Evolutionary conservation across 768 basidiomycete species (phyloP), one percentile per base, ranked within the genome.

Genomic region (Pisolithus tinctorius): DNA sequence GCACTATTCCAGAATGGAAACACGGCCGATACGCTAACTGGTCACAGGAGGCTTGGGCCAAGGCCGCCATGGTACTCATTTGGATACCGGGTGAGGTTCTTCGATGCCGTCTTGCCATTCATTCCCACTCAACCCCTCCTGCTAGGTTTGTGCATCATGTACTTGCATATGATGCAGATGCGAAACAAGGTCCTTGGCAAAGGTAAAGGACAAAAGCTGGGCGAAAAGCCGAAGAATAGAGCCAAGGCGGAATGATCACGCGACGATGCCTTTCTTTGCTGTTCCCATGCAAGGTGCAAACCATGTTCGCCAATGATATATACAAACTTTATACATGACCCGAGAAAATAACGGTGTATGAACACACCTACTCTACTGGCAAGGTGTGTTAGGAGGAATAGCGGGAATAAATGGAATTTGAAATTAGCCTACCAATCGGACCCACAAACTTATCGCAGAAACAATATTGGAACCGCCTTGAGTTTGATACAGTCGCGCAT

Each of bases 401-500:
- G 11, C 8, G 9, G 10, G 11, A 31, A 34, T 34, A 34, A 13
- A 34, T 34, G 34, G 34, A 34, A 34, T 34, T 13, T 34, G 14
- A 34, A 14, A 34, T 34, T 34, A 34, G 34, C 34, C 13, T 31
- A 31, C 10, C 30, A 9, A 31, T 31, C 30, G 30, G 10, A 31
- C n/a, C 45, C 62, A 74, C 38, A 72, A 61, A 34, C 68, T 70
- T 61, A 79, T 68, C 29, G 68, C 69, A 44, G 75, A 74, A 17
- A 71, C 66, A 50, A 78, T 20, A 20, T 20, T 59, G n/a, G 80
- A 82, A 27, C 72, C 72, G 6, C 70, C 70, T 0, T 70, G 40
- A 99, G 69, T 59, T 87, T 83, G 58, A 99, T 74, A 63, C 88
- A 93, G 66, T 97, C 94, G 30, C 89, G 84, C 4, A 94, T 97